Percentiles rank a stretch among this genome's conserved stretches.
Evolutionary conservation across 805 yeast genomes (phyloP).

Genomic region (Metschnikowia arizonensis): DNA sequence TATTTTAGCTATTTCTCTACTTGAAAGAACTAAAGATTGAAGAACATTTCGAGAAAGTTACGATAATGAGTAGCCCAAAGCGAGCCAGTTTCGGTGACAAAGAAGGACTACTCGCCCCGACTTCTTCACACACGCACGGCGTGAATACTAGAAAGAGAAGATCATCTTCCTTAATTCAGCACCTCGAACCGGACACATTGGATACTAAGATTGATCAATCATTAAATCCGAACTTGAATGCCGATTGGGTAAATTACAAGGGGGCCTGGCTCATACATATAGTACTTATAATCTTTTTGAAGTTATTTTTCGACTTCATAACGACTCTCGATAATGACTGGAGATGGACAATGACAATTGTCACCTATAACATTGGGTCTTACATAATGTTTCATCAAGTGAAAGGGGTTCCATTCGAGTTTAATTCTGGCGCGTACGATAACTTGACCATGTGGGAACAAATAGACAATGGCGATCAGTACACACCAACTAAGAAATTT

Average conservation of each 20-base stretch:
- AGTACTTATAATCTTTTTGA: conserved; percentile 70
- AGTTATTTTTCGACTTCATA: conserved; percentile 70
- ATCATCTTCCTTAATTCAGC: conserved; percentile 84
- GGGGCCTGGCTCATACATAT: conserved; percentile 96
- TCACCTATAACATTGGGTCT: conserved; percentile 84
- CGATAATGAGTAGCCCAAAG: conserved; percentile 16
- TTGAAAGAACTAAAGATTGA: not conserved
- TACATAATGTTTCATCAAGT: conserved; percentile 95
- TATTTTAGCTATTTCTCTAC: not conserved
- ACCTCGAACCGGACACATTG: conserved; percentile 86
- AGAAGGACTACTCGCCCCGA: conserved; percentile 20
- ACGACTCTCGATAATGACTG: conserved; percentile 80
- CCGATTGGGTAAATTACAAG: conserved; percentile 92
- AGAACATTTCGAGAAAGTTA: not conserved
- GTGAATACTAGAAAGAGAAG: conserved; percentile 49
- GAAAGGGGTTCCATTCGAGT: conserved; percentile 96
- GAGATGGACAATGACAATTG: conserved; percentile 91
- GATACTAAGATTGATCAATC: conserved; percentile 92
- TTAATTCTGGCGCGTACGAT: conserved; percentile 94
- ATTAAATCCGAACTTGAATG: conserved; percentile 83
- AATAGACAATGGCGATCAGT: conserved; percentile 91
- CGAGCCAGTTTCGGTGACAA: conserved; percentile 15
- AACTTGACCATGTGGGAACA: conserved; percentile 99
- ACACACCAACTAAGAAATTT: conserved; percentile 94
- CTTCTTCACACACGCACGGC: conserved; percentile 18